phyloP scores from a whole-genome alignment of 2,329 filamentous ascomycete genomes.

The Onygenales sp. region DNA sequence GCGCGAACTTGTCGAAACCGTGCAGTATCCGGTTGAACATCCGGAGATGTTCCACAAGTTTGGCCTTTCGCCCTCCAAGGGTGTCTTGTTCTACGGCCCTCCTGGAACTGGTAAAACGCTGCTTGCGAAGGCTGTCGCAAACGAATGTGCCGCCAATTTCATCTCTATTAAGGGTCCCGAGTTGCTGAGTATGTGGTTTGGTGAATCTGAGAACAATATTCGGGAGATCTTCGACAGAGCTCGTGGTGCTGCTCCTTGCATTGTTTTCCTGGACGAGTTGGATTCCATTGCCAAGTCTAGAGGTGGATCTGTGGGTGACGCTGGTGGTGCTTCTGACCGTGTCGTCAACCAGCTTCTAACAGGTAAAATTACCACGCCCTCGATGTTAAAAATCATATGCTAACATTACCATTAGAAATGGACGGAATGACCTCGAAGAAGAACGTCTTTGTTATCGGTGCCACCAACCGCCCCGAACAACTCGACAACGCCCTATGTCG shows the following conservation, averaged over 20 bases:
- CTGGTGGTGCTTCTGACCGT: slow-evolving; percentile 96
- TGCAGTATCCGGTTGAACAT: slow-evolving; percentile 98
- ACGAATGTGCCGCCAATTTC: slow-evolving; percentile 99
- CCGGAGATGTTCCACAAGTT: slow-evolving; percentile 99
- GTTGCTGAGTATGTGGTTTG: slow-evolving; percentile 99
- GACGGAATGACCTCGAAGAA: slow-evolving; percentile 99
- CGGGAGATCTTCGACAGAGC: slow-evolving; percentile 99
- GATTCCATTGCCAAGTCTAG: slow-evolving; percentile 99
- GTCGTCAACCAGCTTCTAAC: slow-evolving; percentile 99
- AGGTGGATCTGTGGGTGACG: slow-evolving; percentile 92
- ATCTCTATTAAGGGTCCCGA: slow-evolving; percentile 99
- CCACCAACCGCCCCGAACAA: slow-evolving; percentile 97
- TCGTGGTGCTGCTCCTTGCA: slow-evolving; percentile 90
- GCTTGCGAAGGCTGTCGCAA: slow-evolving; percentile 98
- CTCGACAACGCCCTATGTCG: slow-evolving; percentile 96
- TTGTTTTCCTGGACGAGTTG: slow-evolving; percentile 97
- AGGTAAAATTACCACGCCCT: slow-evolving; percentile 46
- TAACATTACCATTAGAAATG: slow-evolving; percentile 63
- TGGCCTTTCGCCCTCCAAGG: slow-evolving; percentile 90
- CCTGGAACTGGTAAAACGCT: slow-evolving; percentile 99
- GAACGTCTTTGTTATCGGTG: slow-evolving; percentile 99
- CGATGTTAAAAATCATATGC: slow-evolving; percentile 15
- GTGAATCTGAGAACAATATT: slow-evolving; percentile 99
- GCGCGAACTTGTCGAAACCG: slow-evolving; percentile 97
- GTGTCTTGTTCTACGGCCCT: slow-evolving; percentile 97